A percentile compares a stretch with the other conserved stretches of the same genome.
phyloP scores from a whole-genome alignment of 331 rosid genomes.

The Pyrus hybrid region DNA sequence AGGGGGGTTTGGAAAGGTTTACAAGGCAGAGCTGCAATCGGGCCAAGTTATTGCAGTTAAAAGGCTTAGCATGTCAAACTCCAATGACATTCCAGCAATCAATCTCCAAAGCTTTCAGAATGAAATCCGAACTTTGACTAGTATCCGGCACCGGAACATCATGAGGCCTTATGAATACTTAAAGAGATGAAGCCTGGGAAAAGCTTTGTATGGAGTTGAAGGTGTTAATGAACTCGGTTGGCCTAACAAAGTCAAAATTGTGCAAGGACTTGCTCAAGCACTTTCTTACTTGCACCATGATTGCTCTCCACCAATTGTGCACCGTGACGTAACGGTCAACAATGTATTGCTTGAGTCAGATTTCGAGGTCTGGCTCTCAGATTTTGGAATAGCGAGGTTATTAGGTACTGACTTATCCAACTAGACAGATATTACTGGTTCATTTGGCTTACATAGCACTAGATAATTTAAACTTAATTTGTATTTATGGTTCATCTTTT shows the following conservation, averaged over 20 bases:
- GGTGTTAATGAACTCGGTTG: too few relatives aligned
- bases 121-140: conserved; percentile 49
- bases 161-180: conserved; percentile 43
- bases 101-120: conserved; percentile 35
- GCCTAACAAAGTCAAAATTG: too few relatives aligned
- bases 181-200: too few relatives aligned
- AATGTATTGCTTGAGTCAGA: conserved; percentile 45
- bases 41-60: conserved; percentile 62
- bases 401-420: conserved; percentile 32
- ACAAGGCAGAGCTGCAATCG: conserved; percentile 33
- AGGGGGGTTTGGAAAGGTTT: conserved; percentile 77
- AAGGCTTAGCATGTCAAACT: conserved; percentile 29
- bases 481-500: too few relatives aligned
- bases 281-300: conserved; percentile 55
- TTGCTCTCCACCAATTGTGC: conserved; percentile 49
- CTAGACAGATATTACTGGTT: conserved; percentile 54
- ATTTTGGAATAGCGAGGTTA: conserved; percentile 62
- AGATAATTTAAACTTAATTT: conserved; percentile 23
- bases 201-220: too few relatives aligned
- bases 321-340: conserved; percentile 48
- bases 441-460: conserved; percentile 73
- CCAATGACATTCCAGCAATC: conserved; percentile 19
- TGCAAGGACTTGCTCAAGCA: conserved; percentile 63
- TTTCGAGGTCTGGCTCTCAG: conserved; percentile 41
- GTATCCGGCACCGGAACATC: conserved; percentile 53